Evolutionary conservation across 345 rosid genomes (phyloP).

Genomic region (Eucalyptus urophylla): DNA sequence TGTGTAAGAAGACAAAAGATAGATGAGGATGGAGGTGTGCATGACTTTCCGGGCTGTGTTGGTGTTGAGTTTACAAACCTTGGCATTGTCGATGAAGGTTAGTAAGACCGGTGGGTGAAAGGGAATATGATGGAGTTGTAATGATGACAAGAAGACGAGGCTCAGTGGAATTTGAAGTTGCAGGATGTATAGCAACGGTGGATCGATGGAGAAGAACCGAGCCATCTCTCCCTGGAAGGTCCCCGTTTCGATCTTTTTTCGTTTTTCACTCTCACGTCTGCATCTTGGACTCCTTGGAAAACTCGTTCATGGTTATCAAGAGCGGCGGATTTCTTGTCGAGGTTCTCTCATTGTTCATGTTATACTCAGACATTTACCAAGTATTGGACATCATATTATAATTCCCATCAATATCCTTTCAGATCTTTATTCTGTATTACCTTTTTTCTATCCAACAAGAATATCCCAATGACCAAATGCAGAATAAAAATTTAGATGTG

Average conservation of each 20-base stretch:
- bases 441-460: fast-evolving
- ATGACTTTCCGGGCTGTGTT: background rate
- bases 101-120: background rate
- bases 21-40: background rate
- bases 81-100: background rate
- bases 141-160: background rate
- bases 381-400: background rate
- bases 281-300: background rate
- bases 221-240: background rate
- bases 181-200: background rate
- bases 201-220: background rate
- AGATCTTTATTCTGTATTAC: background rate
- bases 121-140: background rate
- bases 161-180: background rate
- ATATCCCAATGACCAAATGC: fast-evolving
- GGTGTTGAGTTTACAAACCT: background rate
- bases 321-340: background rate
- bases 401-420: fast-evolving
- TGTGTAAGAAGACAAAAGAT: background rate
- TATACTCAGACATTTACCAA: background rate
- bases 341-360: background rate
- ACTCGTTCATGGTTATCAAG: background rate
- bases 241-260: background rate
- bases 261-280: background rate
- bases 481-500: background rate